A percentile compares a stretch with the other conserved stretches of the same genome.
These are phyloP conservation scores for Hanseniaspora pseudoguilliermondii DNA, from an alignment of 805 yeast genomes.

Conservation along the genomic window DNA sequence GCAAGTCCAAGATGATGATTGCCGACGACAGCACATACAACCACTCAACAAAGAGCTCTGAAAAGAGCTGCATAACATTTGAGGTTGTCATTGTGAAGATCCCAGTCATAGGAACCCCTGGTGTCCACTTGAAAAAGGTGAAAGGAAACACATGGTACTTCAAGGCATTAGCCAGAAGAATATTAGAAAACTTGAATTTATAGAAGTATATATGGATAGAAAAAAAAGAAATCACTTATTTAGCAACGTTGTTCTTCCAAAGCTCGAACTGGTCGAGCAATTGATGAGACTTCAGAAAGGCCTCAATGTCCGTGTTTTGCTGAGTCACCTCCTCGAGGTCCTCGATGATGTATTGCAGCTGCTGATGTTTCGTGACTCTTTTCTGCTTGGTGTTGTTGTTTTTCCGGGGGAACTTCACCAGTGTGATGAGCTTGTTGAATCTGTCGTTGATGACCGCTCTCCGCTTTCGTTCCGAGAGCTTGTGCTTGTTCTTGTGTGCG, in stretches of 20 bases:
- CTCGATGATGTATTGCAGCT: constrained; percentile 23
- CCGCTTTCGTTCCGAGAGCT: constrained; percentile 8
- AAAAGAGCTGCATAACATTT: constrained; percentile 56
- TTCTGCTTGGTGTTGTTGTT: background rate
- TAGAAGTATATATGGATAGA: constrained; percentile 21
- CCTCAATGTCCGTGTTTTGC: constrained; percentile 23
- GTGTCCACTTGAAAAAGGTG: constrained; percentile 87
- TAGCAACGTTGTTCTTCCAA: background rate
- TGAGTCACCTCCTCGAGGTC: constrained; percentile 22
- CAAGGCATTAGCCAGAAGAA: constrained; percentile 77
- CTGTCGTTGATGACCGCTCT: constrained; percentile 19
- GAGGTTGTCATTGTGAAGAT: constrained; percentile 88
- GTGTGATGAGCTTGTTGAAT: constrained; percentile 21
- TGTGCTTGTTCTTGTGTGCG: constrained; percentile 10
- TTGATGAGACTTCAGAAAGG: background rate
- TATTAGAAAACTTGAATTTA: constrained; percentile 57
- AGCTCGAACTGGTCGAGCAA: background rate
- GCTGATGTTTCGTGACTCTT: constrained; percentile 25
- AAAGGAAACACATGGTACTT: constrained; percentile 93
- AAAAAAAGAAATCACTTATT: background rate
- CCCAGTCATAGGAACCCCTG: constrained; percentile 77
- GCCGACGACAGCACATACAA: constrained; percentile 15
- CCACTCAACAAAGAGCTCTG: constrained; percentile 21
- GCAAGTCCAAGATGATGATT: constrained; percentile 16
- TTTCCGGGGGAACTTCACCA: constrained; percentile 19